Conservation (phyloP, 179 eudicot species). For the Dionaea muscipula region DNA sequence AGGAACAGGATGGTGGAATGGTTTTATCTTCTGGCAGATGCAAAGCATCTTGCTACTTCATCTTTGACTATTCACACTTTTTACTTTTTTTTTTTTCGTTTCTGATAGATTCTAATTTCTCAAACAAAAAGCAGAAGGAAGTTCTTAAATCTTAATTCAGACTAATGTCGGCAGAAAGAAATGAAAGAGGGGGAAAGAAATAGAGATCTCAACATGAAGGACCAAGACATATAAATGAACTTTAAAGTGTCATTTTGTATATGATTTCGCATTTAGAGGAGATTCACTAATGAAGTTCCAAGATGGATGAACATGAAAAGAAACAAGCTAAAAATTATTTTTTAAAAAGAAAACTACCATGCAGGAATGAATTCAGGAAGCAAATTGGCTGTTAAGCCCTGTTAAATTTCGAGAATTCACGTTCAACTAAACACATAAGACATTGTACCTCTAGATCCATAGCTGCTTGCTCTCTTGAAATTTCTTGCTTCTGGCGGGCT, state of each 20-base stretch:
- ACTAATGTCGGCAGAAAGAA: too few relatives aligned
- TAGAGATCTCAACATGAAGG: too few relatives aligned
- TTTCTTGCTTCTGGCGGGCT: conserved; percentile 59
- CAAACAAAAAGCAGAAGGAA: too few relatives aligned
- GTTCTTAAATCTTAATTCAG: too few relatives aligned
- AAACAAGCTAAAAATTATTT: background rate
- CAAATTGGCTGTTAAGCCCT: background rate
- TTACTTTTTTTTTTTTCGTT: too few relatives aligned
- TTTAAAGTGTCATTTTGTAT: background rate
- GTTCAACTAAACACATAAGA: background rate
- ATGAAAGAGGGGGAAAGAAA: too few relatives aligned
- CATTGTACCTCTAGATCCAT: conserved; percentile 61
- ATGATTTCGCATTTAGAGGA: background rate
- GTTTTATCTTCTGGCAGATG: too few relatives aligned
- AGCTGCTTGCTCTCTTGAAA: conserved; percentile 54
- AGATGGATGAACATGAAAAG: background rate
- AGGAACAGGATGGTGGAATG: too few relatives aligned
- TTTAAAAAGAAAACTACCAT: too few relatives aligned
- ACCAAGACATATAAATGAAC: background rate
- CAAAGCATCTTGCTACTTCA: too few relatives aligned
- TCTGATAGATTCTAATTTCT: too few relatives aligned
- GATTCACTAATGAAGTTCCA: background rate
- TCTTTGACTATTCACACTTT: too few relatives aligned
- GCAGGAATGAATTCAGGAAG: background rate
- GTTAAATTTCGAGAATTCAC: background rate